Evolutionary conservation across 345 rosid genomes (phyloP).

Genomic region (Adansonia digitata): DNA sequence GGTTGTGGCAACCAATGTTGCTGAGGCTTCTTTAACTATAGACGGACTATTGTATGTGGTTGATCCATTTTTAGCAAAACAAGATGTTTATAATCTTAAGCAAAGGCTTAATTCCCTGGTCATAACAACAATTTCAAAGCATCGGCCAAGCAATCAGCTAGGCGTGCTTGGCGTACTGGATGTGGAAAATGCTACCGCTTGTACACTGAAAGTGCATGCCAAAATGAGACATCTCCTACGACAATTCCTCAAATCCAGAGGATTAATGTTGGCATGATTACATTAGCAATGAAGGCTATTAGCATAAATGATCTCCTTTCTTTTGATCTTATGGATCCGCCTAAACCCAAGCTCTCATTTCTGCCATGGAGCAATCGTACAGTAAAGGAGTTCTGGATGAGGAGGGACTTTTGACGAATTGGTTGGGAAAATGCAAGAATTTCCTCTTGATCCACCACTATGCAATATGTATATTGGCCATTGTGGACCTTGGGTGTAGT

Average conservation of each 20-base stretch:
- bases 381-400: slow-evolving; percentile 84
- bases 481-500: slow-evolving; percentile 93
- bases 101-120: slow-evolving; percentile 61
- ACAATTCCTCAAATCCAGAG: slow-evolving; percentile 91
- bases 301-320: slow-evolving; percentile 76
- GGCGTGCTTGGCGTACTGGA: slow-evolving; percentile 78
- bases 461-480: slow-evolving; percentile 93
- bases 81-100: slow-evolving; percentile 67
- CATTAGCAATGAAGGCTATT: slow-evolving; percentile 83
- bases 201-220: slow-evolving; percentile 65
- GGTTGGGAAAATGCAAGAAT: slow-evolving; percentile 94
- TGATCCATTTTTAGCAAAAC: slow-evolving; percentile 73
- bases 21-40: slow-evolving; percentile 67
- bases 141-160: slow-evolving; percentile 71
- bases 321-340: slow-evolving; percentile 75
- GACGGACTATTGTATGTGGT: slow-evolving; percentile 66
- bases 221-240: slow-evolving; percentile 77
- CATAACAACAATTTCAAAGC: slow-evolving; percentile 73
- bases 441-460: slow-evolving; percentile 87
- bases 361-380: slow-evolving; percentile 88
- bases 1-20: slow-evolving; percentile 72
- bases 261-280: slow-evolving; percentile 65
- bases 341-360: slow-evolving; percentile 69
- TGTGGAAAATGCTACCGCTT: slow-evolving; percentile 71
- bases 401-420: slow-evolving; percentile 81